Base-by-base conservation (phyloP, 805 yeast species). In the Blastobotrys americana region DNA sequence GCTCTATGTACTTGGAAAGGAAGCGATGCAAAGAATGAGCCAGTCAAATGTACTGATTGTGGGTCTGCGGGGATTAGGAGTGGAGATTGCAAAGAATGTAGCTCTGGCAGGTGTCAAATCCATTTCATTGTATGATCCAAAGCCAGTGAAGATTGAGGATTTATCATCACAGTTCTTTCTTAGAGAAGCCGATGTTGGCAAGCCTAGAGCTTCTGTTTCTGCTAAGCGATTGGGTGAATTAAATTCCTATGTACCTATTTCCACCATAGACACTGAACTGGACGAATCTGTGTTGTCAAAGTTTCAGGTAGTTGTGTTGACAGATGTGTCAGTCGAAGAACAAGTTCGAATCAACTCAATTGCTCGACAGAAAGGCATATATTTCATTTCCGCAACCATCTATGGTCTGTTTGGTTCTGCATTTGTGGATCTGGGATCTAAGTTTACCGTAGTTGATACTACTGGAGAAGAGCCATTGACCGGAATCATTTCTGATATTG, bases 1-100 rank as follows among this genome's bases (percentile, higher is more conserved):
- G 69, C 77, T 93, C 65, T 87, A 90, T 58, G 99, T 93, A 42
- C 68, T 93, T 53, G 99, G 99, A 50, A 88, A 86, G 58, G 99
- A 93, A 54, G 99, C 99, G 42, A 93, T 93, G 99, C 71, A 89
- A 56, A 85, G 87, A 65, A 85, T 93, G 97, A 96, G 89, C 58
- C 74, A 77, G 53, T 88, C 97, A 20, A 87, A 84, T 56, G 96
- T 93, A n/a, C 75, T 93, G 41, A 73, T 93, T 39, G 77, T 89
- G 51, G 98, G 99, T 3, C 70, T 90, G 45, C 82, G 79, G 60
- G 99, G 99, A 39, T 70, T 93, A 39, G 99, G 99, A 58, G 76
- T 86, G 36, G 99, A 93, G 67, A 87, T 93, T 46, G 97, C 98
- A 19, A 93, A 93, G 68, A 93, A 93, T 65, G 87, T 93, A 45